Base-by-base conservation (phyloP, 805 yeast genomes). In the Candida succiphila region DNA sequence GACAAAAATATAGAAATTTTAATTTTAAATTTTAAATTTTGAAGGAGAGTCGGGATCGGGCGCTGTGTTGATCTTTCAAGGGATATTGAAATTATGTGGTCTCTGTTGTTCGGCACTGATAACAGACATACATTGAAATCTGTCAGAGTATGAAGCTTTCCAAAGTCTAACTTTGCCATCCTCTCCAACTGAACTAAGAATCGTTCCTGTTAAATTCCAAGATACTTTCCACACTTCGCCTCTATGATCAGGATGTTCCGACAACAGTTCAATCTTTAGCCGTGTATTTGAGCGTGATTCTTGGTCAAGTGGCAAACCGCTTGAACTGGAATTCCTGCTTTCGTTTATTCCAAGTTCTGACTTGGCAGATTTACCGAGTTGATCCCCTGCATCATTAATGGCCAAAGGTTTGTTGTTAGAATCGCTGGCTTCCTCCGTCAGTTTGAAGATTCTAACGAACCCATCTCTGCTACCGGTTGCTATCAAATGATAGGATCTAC, bases 391-490 rank as follows among this genome's bases (percentile, higher is more conserved):
- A 15, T 35, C 38, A 7, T 27, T 6, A 10, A 19, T 17, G 12
- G 4, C 6, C 20, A 18, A 19, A n/a, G 6, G 17, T 10, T 12
- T 21, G 18, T 15, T 21, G 15, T 13, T n/a, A 13, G 13, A 30
- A 31, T 37, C 17, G 26, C 25, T 14, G 34, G 37, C 16, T 33
- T 49, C 43, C 38, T 78, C 87, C 4, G 65, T 63, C 5, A 87
- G 63, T 54, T 82, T 84, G 65, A 79, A 89, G 3, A 92, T 78
- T 34, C 97, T 71, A 9, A 92, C 87, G 48, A 66, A 75, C 1
- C 97, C 98, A 54, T 92, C 99, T 53, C 87, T 87, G 52, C 95
- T 87, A 5, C 94, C 97, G 0, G 97, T 89, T 1, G 99, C 97
- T 28, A 92, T 66, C 31, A 88, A 61, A 46, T 89, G 95, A 52